These are phyloP conservation scores for Backusella psychrophila DNA, from an alignment of 192 early-diverging fungal species.

Conservation along the genomic window DNA sequence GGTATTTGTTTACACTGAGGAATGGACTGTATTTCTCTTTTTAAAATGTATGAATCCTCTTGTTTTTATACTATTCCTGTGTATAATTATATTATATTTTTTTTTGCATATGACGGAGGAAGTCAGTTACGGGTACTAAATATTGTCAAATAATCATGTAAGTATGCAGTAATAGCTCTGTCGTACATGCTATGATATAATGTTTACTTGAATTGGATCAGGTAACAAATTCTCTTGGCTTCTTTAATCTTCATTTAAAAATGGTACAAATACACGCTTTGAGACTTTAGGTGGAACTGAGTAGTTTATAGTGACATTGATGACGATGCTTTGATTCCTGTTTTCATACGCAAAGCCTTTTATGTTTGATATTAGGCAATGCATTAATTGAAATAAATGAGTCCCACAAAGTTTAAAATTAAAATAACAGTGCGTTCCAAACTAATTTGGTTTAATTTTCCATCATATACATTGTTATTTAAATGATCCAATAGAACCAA, in stretches of 20 bases:
- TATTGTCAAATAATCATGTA: neutral
- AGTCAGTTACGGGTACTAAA: neutral
- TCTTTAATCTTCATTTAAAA: neutral
- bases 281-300: neutral
- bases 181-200: neutral
- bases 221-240: neutral
- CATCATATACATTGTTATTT: too few species aligned
- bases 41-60: neutral
- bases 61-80: neutral
- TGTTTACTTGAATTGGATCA: neutral
- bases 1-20: neutral
- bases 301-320: neutral
- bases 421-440: neutral
- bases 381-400: neutral
- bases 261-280: neutral
- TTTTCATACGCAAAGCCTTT: neutral
- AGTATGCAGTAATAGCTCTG: neutral
- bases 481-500: too few species aligned
- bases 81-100: too few species aligned
- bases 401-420: neutral
- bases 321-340: neutral
- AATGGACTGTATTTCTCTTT: neutral
- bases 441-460: too few species aligned
- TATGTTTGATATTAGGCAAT: neutral
- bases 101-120: neutral